These are phyloP conservation scores for Thyridium curvatum DNA, from an alignment of 2,329 filamentous ascomycete species.

Conservation along the genomic window DNA sequence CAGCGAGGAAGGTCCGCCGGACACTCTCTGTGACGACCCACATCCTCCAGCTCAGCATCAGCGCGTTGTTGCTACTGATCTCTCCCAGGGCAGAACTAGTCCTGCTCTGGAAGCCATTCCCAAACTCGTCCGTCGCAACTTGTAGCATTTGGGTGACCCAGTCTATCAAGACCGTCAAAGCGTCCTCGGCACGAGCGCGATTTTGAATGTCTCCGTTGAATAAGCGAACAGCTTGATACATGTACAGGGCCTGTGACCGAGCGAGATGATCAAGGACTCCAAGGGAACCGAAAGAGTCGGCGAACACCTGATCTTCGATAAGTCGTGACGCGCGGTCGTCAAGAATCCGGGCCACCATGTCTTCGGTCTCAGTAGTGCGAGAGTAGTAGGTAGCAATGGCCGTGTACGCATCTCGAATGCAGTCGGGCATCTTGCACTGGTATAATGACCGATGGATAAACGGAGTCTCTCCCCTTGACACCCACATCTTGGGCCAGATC, in stretches of 20 bases:
- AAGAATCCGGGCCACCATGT: slow-evolving; percentile 11
- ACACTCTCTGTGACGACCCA: slow-evolving; percentile 26
- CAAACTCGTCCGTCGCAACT: background rate
- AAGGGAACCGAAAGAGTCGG: background rate
- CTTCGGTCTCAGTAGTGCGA: slow-evolving; percentile 7
- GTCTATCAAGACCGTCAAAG: slow-evolving; percentile 9
- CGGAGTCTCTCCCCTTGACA: slow-evolving; percentile 16
- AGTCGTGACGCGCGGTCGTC: slow-evolving; percentile 7
- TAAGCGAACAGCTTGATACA: slow-evolving; percentile 43
- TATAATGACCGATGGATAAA: slow-evolving; percentile 25
- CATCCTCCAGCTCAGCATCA: slow-evolving; percentile 9
- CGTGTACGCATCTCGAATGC: slow-evolving; percentile 22
- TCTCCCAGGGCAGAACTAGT: background rate
- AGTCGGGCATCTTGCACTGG: slow-evolving; percentile 13
- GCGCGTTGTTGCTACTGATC: background rate
- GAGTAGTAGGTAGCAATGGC: slow-evolving; percentile 13
- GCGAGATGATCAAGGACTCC: slow-evolving; percentile 24
- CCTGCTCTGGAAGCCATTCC: background rate
- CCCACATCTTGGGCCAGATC: slow-evolving; percentile 19
- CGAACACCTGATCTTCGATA: background rate
- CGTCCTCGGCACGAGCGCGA: slow-evolving; percentile 28
- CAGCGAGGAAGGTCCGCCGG: slow-evolving; percentile 18
- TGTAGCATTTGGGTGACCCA: background rate
- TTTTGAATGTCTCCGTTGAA: slow-evolving; percentile 43
- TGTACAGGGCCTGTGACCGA: slow-evolving; percentile 38